A percentile compares a stretch with the other conserved stretches of the same genome.
Evolutionary conservation across 164 flowering plant genomes (phyloP).

Genomic region (Dillenia suffruticosa): DNA sequence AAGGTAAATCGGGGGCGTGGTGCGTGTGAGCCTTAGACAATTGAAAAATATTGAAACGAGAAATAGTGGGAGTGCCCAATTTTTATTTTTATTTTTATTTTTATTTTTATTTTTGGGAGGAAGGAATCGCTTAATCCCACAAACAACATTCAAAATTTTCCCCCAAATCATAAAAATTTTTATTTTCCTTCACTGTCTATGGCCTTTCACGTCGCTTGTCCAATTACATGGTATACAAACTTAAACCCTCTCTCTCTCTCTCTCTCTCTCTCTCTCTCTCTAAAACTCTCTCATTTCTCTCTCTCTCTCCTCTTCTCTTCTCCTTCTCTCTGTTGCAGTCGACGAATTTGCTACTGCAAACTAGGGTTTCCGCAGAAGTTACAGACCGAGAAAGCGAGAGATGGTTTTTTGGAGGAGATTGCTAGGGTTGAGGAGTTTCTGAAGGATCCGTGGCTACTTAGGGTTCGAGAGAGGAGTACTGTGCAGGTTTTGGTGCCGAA

Average conservation of each 20-base stretch:
- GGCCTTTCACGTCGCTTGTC: conserved; percentile 99
- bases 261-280: conserved; percentile 14
- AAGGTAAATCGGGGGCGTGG: too few relatives aligned
- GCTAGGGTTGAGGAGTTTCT: conserved; percentile 49
- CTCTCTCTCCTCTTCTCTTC: conserved; percentile 9
- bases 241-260: conserved; percentile 6
- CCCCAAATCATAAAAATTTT: too few relatives aligned
- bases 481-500: conserved; percentile 86
- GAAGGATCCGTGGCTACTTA: conserved; percentile 51
- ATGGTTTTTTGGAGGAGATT: conserved; percentile 46
- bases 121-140: too few relatives aligned
- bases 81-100: too few relatives aligned
- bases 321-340: conserved; percentile 34
- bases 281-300: conserved; percentile 5
- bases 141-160: too few relatives aligned
- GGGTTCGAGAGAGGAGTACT: conserved; percentile 36
- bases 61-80: too few relatives aligned
- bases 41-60: too few relatives aligned
- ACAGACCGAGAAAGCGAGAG: conserved; percentile 32
- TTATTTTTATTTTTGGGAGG: too few relatives aligned
- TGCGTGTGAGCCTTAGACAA: too few relatives aligned
- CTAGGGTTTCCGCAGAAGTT: conserved; percentile 64
- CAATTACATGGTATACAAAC: conserved; percentile 81
- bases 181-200: conserved; percentile 13
- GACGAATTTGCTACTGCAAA: conserved; percentile 70